Conservation (phyloP, 2,329 filamentous ascomycete species). For the Colletotrichum gigasporum region DNA sequence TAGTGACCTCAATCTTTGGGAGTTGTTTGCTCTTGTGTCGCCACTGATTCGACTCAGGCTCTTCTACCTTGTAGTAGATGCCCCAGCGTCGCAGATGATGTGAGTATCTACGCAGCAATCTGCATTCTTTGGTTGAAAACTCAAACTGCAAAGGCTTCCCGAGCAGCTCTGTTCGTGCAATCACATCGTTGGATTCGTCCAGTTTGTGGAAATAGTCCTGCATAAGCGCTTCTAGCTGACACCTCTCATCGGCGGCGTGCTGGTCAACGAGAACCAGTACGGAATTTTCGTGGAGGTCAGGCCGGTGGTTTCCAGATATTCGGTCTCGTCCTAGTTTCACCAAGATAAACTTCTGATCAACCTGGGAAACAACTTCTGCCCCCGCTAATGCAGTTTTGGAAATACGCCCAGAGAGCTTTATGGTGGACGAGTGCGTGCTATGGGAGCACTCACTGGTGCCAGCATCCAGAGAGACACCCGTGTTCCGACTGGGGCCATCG, state of each 20-base stretch:
- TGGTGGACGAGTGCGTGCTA: neutral
- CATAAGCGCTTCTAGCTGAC: slow-evolving; percentile 80
- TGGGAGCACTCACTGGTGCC: neutral
- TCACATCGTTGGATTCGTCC: slow-evolving; percentile 9
- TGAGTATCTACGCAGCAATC: slow-evolving; percentile 63
- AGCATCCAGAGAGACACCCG: neutral
- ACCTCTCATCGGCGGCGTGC: slow-evolving; percentile 92
- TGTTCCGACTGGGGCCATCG: slow-evolving; percentile 20
- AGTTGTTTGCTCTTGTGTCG: slow-evolving; percentile 7
- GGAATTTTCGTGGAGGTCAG: slow-evolving; percentile 45
- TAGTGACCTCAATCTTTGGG: slow-evolving; percentile 56
- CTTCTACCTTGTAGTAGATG: slow-evolving; percentile 66
- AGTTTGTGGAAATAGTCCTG: slow-evolving; percentile 53
- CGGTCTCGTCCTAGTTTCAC: slow-evolving; percentile 57
- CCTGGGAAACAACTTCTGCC: slow-evolving; percentile 79
- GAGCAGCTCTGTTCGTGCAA: slow-evolving; percentile 47
- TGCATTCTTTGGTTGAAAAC: slow-evolving; percentile 67
- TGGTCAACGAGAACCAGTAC: slow-evolving; percentile 85
- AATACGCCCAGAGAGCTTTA: slow-evolving; percentile 54
- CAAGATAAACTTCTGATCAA: slow-evolving; percentile 91
- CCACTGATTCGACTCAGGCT: slow-evolving; percentile 1
- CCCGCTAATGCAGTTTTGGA: slow-evolving; percentile 68
- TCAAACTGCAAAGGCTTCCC: slow-evolving; percentile 71
- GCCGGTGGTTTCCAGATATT: neutral
- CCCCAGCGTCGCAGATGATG: slow-evolving; percentile 78